Evolutionary conservation across 352 stramenopile species (phyloP), one percentile per base, ranked within the genome.

Genomic region (Pythium sukuiense): DNA sequence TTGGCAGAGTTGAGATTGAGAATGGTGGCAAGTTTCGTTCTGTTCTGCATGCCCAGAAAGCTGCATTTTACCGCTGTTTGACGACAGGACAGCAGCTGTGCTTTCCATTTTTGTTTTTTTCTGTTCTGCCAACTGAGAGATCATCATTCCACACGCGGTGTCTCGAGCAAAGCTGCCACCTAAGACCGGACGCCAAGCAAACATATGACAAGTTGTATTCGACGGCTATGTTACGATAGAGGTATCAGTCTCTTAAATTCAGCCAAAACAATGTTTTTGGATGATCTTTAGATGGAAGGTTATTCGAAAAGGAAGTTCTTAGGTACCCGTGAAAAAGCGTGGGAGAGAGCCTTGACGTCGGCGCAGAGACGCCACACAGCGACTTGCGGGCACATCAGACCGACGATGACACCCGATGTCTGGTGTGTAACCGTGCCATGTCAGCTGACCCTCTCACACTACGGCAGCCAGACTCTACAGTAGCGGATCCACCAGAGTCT

Each of bases 91-190:
- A 4, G n/a, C 45, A 52, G 45, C 45, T 52, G 45, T 18, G 45
- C n/a, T 52, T 52, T 52, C 45, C 45, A 16, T 52, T 52, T 52
- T 52, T 52, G 6, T 18, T 24, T 49, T 49, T 26, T 52, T 52
- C 45, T 52, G 45, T 52, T 52, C 45, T 52, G n/a, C 20, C 45
- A 52, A 29, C 45, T 52, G 45, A 52, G 45, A 52, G 45, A 52
- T 52, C 45, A 52, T 52, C 45, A 52, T 52, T 52, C 45, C 39
- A 48, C 8, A 43, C 35, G 5, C 32, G 32, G 32, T 9, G 32
- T 35, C 32, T 35, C 32, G 32, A 35, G 32, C 32, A 35, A 35
- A 5, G 8, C 32, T 9, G 8, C 32, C 32, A 35, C 5, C 32
- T 35, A 35, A 9, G 1, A 35, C n/a, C n/a, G n/a, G n/a, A 35